Evolutionary conservation across 208 protist genomes (phyloP), one percentile per base, ranked within the genome.

Genomic region (Wallacemonas sp.): DNA sequence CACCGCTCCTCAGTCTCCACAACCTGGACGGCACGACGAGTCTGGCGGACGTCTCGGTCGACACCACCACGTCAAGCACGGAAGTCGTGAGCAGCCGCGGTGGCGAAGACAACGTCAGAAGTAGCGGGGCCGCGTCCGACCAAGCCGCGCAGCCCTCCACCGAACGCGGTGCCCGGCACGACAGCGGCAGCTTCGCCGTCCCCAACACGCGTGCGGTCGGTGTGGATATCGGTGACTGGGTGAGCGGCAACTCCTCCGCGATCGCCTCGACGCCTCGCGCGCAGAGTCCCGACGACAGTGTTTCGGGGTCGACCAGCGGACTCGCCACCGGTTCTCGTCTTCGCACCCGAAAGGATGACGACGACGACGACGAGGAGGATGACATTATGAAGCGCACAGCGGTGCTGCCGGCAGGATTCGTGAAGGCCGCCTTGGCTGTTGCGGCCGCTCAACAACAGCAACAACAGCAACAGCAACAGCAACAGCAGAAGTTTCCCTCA

Each of bases 361-460:
- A 65, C 16, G 16, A 55, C n/a, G 61, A 66, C 23, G 43, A 54
- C 32, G 24, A 24, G 5, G 24, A 58, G 11, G 41, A 60, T 8
- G 68, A 83, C 0, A 36, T 87, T 30, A 58, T 87, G 33, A 74
- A 74, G 32, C 54, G 77, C 16, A 74, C 81, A 0, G 81, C 81
- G 19, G 76, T 73, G 38, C 64, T 87, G 38, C 81, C 77, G 34
- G 47, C 78, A 26, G 76, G 70, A 54, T 87, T 84, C 44, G 72
- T 87, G 17, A 71, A 76, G 32, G 81, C 81, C n/a, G 81, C 76
- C 2, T 67, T 87, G 12, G 70, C 71, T 14, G 68, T 61, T 6
- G 39, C 30, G 23, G 60, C 60, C 29, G 38, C 9, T 47, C 17
- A 39, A 34, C 26, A 65, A 17, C 19, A 62, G 30, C 30, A 54